A percentile compares a stretch with the other conserved stretches of the same genome.
Conservation (phyloP, 805 yeast genomes). For the Candida michaelii region DNA sequence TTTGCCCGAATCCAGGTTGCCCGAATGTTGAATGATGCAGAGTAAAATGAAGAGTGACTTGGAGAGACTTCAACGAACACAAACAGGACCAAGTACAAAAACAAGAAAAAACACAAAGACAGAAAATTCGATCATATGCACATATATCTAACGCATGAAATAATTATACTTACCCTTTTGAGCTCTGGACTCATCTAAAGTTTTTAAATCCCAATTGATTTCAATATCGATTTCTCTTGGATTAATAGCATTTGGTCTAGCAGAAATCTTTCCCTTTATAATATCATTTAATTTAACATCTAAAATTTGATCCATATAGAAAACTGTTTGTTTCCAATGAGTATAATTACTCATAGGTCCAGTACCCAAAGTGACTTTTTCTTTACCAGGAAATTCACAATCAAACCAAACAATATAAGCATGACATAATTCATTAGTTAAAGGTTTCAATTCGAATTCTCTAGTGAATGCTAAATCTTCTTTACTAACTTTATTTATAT, state of each 20-base stretch:
- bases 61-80: too few relatives aligned
- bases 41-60: too few relatives aligned
- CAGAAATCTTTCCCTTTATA: conserved; percentile 68
- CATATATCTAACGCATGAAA: conserved; percentile 77
- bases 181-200: conserved; percentile 52
- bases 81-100: too few relatives aligned
- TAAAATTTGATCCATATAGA: conserved; percentile 81
- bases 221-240: conserved; percentile 90
- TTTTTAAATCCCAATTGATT: conserved; percentile 55
- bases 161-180: conserved; percentile 61
- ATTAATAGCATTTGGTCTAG: conserved; percentile 73
- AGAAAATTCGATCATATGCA: too few relatives aligned
- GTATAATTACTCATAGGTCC: conserved; percentile 94
- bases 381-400: conserved; percentile 75
- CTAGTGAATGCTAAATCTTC: conserved; percentile 77
- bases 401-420: conserved; percentile 96
- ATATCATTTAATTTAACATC: conserved; percentile 74
- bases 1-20: too few relatives aligned
- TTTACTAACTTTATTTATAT: conserved; percentile 82
- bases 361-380: conserved; percentile 77
- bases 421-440: conserved; percentile 78
- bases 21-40: too few relatives aligned
- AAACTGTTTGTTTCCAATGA: conserved; percentile 98
- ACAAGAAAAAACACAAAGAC: too few relatives aligned
- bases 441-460: conserved; percentile 69